Conservation (phyloP, 2,329 filamentous ascomycete species). For the Alternaria sp. region DNA sequence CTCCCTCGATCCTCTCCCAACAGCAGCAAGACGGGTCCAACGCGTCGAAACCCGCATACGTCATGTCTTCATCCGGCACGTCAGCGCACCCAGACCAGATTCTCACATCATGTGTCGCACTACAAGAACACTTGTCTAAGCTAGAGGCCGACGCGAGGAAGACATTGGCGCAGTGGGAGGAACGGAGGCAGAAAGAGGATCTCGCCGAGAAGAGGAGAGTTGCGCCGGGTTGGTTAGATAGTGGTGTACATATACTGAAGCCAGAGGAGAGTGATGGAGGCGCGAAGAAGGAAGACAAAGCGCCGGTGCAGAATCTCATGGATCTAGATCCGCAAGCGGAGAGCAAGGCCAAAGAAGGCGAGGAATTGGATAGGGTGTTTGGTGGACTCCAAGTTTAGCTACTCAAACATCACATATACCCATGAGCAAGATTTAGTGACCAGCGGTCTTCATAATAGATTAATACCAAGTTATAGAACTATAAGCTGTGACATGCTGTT, state of each 20-base stretch:
- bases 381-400: conserved; percentile 61
- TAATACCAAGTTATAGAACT: conserved; percentile 39
- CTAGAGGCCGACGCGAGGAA: conserved; percentile 72
- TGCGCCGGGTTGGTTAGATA: conserved; percentile 83
- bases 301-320: conserved; percentile 25
- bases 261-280: conserved; percentile 67
- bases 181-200: conserved; percentile 69
- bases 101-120: conserved; percentile 77
- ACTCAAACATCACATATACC: neutral
- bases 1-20: conserved; percentile 16
- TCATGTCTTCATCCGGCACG: conserved; percentile 77
- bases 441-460: conserved; percentile 38
- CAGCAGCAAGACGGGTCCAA: conserved; percentile 67
- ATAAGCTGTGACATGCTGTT: conserved; percentile 28
- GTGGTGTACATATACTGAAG: conserved; percentile 69
- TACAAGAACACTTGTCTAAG: conserved; percentile 77
- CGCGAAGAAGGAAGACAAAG: conserved; percentile 31
- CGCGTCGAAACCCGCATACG: conserved; percentile 67
- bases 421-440: conserved; percentile 19
- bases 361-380: conserved; percentile 70
- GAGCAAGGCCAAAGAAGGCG: conserved; percentile 61
- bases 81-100: conserved; percentile 85
- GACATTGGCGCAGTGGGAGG: conserved; percentile 74
- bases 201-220: conserved; percentile 81
- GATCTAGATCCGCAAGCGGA: conserved; percentile 35